Percentiles rank a stretch among this genome's conserved stretches.
phyloP scores from a whole-genome alignment of 257 asterid species.

The Przewalskia tangutica region DNA sequence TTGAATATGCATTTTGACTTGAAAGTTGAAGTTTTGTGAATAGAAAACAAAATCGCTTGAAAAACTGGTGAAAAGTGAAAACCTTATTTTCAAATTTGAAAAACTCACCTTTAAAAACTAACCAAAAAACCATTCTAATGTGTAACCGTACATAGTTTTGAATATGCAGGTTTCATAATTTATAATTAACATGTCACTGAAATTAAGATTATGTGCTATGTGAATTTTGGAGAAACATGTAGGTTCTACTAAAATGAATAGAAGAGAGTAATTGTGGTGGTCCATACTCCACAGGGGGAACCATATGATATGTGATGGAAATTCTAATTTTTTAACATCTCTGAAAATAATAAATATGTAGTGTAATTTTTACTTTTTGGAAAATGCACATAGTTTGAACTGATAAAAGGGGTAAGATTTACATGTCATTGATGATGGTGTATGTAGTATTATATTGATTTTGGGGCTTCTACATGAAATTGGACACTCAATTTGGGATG shows the following conservation, averaged over 20 bases:
- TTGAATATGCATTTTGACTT: too few relatives aligned
- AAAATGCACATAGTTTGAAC: not conserved
- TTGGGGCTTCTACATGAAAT: not conserved
- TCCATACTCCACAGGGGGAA: not conserved
- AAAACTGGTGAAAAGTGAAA: too few relatives aligned
- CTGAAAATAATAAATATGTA: not conserved
- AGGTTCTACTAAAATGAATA: not conserved
- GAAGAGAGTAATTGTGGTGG: not conserved
- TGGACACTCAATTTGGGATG: not conserved
- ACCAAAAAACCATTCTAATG: not conserved
- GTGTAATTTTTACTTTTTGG: not conserved
- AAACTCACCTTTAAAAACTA: too few relatives aligned
- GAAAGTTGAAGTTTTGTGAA: too few relatives aligned
- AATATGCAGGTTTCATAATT: not conserved
- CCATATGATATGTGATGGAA: not conserved
- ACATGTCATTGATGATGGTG: not conserved
- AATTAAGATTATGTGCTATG: not conserved
- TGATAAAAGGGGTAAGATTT: not conserved
- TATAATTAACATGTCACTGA: not conserved
- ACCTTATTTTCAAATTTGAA: not conserved
- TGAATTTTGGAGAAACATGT: not conserved
- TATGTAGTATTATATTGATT: not conserved
- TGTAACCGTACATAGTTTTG: not conserved
- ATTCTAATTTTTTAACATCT: not conserved
- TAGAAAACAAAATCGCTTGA: too few relatives aligned